Evolutionary conservation across 2,329 filamentous ascomycete species (phyloP), one percentile per base, ranked within the genome.

Genomic region (Fusarium azukiicola): DNA sequence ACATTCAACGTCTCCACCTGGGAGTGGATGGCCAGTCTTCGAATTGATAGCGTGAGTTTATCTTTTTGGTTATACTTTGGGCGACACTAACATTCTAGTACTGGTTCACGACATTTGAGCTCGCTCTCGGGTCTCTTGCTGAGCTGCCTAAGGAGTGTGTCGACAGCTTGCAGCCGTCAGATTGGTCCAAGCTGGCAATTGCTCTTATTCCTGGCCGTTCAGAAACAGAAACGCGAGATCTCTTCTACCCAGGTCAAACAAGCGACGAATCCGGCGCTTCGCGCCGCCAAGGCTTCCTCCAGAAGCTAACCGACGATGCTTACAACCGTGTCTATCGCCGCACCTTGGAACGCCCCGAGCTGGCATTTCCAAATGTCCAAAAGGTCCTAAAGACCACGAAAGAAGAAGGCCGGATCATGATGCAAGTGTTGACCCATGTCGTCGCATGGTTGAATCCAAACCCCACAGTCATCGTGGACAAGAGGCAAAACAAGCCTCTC

Each of bases 1-100:
- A 64, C 56, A 9, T 73, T 73, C 38, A 69, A 64, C 11, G 66
- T 73, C 36, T 73, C 66, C 14, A 69, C 66, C 9, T 73, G 66
- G 71, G 66, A 73, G 9, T 63, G 63, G 63, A 68, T 72, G 64
- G 42, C 44, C 6, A 68, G 69, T 27, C 46, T 21, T 23, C 40
- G 56, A 12, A 27, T 71, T 23, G 69, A 71, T 36, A 40, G n/a
- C 12, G 69, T 56, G 27, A 56, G 46, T 46, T 19, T 67, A 13
- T 42, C 21, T n/a, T 27, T 8, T 5, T 10, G 17, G 3, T 32
- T 32, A 38, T 13, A 13, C 8, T 5, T 12, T 14, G 27, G 23
- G 16, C 19, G 36, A 27, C 19, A 16, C 38, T 66, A 16, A 54
- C 14, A 23, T 19, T n/a, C 2, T 38, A 71, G 69, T 56, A 66